Evolutionary conservation across 208 protist species (phyloP).

Genomic region (Leishmania lainsoni): DNA sequence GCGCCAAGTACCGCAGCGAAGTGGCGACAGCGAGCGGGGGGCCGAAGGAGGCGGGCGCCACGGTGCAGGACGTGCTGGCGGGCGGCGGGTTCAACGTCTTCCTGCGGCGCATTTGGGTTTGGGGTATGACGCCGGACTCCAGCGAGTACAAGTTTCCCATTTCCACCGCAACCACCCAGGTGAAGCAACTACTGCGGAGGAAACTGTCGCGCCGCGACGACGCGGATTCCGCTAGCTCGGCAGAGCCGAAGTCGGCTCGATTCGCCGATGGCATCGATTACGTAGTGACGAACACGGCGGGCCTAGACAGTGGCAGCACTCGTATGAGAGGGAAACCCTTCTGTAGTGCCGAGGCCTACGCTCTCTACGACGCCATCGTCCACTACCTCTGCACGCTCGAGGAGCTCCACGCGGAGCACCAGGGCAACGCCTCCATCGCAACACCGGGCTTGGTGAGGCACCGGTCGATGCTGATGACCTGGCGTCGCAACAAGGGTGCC

Average conservation of each 20-base stretch:
- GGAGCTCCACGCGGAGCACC: slow-evolving; percentile 33
- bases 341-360: slow-evolving; percentile 41
- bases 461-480: slow-evolving; percentile 25
- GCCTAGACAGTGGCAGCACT: slow-evolving; percentile 3
- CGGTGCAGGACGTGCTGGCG: slow-evolving; percentile 31
- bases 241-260: neutral
- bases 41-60: slow-evolving; percentile 27
- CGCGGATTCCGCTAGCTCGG: slow-evolving; percentile 2
- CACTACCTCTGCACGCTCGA: slow-evolving; percentile 48
- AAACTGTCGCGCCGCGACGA: slow-evolving; percentile 7
- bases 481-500: slow-evolving; percentile 17
- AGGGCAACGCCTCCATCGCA: slow-evolving; percentile 13
- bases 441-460: slow-evolving; percentile 11
- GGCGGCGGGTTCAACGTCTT: slow-evolving; percentile 50
- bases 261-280: neutral
- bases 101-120: slow-evolving; percentile 54
- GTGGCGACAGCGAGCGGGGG: slow-evolving; percentile 17
- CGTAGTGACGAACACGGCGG: slow-evolving; percentile 14
- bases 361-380: slow-evolving; percentile 61
- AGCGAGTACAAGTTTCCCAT: neutral
- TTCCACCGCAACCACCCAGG: neutral
- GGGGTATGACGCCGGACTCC: slow-evolving; percentile 43
- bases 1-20: slow-evolving; percentile 32
- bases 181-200: slow-evolving; percentile 18
- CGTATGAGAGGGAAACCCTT: slow-evolving; percentile 34